Evolutionary conservation across 805 yeast genomes (phyloP).

Genomic region (Wickerhamomyces subpelliculosus): DNA sequence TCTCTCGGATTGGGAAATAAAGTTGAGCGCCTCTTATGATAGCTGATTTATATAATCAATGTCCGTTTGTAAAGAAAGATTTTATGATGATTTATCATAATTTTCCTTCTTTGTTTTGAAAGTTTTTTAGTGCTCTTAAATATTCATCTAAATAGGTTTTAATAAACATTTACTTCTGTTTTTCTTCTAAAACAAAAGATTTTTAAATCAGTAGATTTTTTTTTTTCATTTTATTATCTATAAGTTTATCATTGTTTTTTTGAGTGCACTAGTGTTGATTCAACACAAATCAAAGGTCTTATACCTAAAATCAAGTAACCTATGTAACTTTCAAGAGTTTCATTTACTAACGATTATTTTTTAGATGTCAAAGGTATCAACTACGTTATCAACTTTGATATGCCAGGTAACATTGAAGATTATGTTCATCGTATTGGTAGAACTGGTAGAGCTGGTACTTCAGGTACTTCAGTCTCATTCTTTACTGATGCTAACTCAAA

Average conservation of each 20-base stretch:
- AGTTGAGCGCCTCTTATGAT: not conserved
- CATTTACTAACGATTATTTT: conserved; percentile 22
- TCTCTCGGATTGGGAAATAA: too few species aligned
- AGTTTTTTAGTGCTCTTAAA: not conserved
- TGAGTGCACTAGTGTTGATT: not conserved
- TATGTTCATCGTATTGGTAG: conserved; percentile 97
- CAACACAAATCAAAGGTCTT: not conserved
- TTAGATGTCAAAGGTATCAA: conserved; percentile 96
- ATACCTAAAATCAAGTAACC: not conserved
- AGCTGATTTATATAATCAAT: not conserved
- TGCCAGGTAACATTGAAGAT: conserved; percentile 98
- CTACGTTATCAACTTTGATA: conserved; percentile 88
- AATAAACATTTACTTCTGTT: not conserved
- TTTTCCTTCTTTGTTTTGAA: not conserved
- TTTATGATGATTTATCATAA: not conserved
- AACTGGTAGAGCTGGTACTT: conserved; percentile 95
- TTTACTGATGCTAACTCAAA: conserved; percentile 84
- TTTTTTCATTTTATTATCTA: not conserved
- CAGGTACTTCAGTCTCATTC: conserved; percentile 92
- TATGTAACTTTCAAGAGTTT: not conserved
- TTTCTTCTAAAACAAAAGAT: too few species aligned
- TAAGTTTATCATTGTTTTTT: not conserved
- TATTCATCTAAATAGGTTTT: conserved; percentile 3
- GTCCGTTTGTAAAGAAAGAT: not conserved
- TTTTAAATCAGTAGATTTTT: too few species aligned